A percentile compares a stretch with the other conserved stretches of the same genome.
Evolutionary conservation across 2,329 filamentous ascomycete genomes (phyloP).

Genomic region (Coniella lustricola): DNA sequence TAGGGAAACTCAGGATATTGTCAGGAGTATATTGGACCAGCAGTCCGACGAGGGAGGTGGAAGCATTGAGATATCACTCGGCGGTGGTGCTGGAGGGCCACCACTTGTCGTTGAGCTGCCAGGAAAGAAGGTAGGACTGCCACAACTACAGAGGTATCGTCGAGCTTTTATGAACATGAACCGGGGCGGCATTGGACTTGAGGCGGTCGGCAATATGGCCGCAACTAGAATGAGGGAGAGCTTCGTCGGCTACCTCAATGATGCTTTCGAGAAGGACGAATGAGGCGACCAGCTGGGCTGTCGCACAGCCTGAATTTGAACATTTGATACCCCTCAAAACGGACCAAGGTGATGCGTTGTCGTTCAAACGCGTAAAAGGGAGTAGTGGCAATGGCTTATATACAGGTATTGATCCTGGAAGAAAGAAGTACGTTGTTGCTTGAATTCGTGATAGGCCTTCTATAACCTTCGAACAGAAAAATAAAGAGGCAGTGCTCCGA

Average conservation of each 20-base stretch:
- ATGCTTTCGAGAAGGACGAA: constrained; percentile 53
- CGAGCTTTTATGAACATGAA: constrained; percentile 74
- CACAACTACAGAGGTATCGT: constrained; percentile 69
- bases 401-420: too few species aligned
- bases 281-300: constrained; percentile 21
- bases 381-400: not conserved
- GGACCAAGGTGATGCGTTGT: not conserved
- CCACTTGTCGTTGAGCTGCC: constrained; percentile 59
- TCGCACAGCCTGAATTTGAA: not conserved
- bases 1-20: constrained; percentile 68
- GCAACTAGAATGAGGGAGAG: constrained; percentile 51
- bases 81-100: constrained; percentile 26
- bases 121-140: constrained; percentile 57
- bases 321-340: constrained; percentile 11
- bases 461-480: not conserved
- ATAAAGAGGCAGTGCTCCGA: too few species aligned
- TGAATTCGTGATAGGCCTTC: not conserved
- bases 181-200: constrained; percentile 57
- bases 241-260: constrained; percentile 62
- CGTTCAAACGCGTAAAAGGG: not conserved
- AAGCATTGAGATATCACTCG: constrained; percentile 44
- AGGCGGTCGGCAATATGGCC: constrained; percentile 46
- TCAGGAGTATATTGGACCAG: constrained; percentile 62
- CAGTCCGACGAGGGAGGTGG: constrained; percentile 60
- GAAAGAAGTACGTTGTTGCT: too few species aligned